Evolutionary conservation across 2,329 filamentous ascomycete genomes (phyloP), one percentile per base, ranked within the genome.

Genomic region (Aureobasidium subglaciale): DNA sequence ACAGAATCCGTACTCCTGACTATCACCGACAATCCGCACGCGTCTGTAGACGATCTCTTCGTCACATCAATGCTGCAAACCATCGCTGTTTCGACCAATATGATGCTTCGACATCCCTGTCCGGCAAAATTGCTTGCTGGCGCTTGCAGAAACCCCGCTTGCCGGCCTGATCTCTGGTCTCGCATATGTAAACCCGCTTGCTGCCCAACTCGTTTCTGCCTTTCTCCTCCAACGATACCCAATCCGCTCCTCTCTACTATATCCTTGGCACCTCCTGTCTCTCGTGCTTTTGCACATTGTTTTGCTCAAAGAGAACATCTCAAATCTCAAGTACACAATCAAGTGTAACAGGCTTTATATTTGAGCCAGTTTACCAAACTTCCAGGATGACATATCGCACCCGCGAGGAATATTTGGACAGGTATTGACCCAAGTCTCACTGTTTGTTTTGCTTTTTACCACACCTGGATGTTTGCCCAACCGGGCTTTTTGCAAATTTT

Each of bases 381-480:
- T 50, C 56, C 68, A 70, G 67, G 66, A 70, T 70, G 68, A 68
- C 63, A 63, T 62, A 61, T 67, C 64, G 66, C 66, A 66, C 52
- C 66, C 63, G 64, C 65, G 66, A 69, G 64, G 65, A 68, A 52
- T 60, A 61, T 58, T 65, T 67, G 63, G 61, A 64, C 66, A 70
- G 68, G 68, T 70, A 70, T 61, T 60, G 63, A 64, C 62, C 61
- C 57, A 52, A 55, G 43, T 42, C 55, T 52, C 56, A 61, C 56
- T 50, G 46, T 60, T 58, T 58, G 59, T 32, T 59, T 56, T 58
- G 59, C 32, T 54, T 56, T 60, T 58, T 48, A 42, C 41, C 35
- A 24, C 52, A 49, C 42, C 46, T 41, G 55, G 37, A 59, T 56
- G 46, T 53, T 59, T 64, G 57, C 59, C 62, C 20, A 15, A 25